Percentiles rank a stretch among this genome's conserved stretches.
Conservation (phyloP, 768 basidiomycete species). For the Nevesoporus exiguus region DNA sequence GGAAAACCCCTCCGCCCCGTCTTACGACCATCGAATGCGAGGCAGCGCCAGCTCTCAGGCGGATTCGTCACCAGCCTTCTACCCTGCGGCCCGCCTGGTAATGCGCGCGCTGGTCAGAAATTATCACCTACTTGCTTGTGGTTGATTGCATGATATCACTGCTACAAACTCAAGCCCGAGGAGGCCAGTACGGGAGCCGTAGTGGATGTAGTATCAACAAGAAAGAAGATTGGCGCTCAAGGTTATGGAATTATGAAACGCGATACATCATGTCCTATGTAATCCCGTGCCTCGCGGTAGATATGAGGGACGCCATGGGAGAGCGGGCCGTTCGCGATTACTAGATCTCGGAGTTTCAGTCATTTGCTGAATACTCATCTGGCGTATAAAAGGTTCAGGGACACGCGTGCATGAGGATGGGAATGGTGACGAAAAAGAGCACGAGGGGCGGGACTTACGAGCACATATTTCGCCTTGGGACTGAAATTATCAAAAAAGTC, state of each 20-base stretch:
- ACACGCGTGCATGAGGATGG: not conserved
- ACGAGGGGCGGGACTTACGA: not conserved
- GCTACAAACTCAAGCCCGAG: no score
- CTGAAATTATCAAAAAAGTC: not conserved
- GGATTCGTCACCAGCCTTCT: no score
- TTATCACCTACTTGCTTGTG: no score
- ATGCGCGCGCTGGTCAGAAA: no score
- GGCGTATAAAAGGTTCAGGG: not conserved
- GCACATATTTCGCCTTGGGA: not conserved
- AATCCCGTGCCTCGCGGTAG: not conserved
- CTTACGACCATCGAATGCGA: not conserved
- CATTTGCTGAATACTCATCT: not conserved
- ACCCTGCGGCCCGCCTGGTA: no score
- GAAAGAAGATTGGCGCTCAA: not conserved
- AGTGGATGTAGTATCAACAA: no score
- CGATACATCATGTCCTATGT: not conserved
- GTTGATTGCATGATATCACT: no score
- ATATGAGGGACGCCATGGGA: not conserved
- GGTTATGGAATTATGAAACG: not conserved
- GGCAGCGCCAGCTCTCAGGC: no score
- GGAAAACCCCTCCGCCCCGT: constrained; percentile 7
- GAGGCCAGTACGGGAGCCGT: no score
- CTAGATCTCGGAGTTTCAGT: not conserved
- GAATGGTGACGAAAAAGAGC: not conserved
- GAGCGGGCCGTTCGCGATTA: not conserved